Percentiles rank a stretch among this genome's conserved stretches.
phyloP scores from a whole-genome alignment of 768 basidiomycete genomes.

The Nidularia sp. region DNA sequence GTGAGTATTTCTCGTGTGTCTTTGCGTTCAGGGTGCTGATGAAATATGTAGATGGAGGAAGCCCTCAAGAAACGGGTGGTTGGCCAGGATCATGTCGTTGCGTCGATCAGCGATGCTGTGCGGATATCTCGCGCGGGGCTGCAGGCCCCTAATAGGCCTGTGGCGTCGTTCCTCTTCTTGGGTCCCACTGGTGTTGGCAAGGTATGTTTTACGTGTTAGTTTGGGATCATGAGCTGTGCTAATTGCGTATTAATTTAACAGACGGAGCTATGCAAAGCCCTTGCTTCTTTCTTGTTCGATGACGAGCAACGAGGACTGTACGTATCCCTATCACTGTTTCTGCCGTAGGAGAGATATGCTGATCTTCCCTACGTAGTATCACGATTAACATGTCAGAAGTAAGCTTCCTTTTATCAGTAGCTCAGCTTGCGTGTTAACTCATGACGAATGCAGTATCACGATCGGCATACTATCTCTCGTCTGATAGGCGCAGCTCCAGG shows the following conservation, averaged over 20 bases:
- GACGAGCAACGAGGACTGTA: constrained; percentile 80
- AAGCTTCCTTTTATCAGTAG: not conserved
- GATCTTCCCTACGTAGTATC: constrained; percentile 27
- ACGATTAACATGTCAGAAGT: constrained; percentile 94
- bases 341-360: no score
- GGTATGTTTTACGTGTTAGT: no score
- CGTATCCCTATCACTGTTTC: no score
- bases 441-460: constrained; percentile 63
- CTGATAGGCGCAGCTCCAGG: constrained; percentile 92
- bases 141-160: constrained; percentile 83
- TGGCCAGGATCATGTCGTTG: constrained; percentile 88
- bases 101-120: constrained; percentile 85
- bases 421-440: constrained; percentile 10
- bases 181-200: constrained; percentile 89
- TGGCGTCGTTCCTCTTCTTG: constrained; percentile 89
- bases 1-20: constrained; percentile 37
- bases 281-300: constrained; percentile 87
- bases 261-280: constrained; percentile 87
- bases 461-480: constrained; percentile 86
- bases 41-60: constrained; percentile 74
- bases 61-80: constrained; percentile 70
- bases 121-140: constrained; percentile 90
- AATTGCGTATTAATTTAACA: no score
- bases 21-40: not conserved
- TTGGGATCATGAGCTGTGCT: no score